Evolutionary conservation across 2,329 filamentous ascomycete species (phyloP).

Genomic region (Macrophomina pseudophaseolina): DNA sequence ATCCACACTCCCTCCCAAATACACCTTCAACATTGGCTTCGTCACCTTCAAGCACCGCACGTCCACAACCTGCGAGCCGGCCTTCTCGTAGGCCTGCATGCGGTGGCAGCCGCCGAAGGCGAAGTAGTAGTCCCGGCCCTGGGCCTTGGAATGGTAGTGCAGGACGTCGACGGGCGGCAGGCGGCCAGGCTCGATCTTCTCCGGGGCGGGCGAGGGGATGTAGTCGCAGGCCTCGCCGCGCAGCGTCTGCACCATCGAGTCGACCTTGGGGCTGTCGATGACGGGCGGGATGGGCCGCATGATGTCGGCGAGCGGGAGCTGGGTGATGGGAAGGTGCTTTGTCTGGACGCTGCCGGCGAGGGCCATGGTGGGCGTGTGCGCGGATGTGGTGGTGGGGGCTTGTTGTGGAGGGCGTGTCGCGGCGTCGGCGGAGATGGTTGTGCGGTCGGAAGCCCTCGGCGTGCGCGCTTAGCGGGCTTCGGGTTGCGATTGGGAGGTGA

Average conservation of each 20-base stretch:
- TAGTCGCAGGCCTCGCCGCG: constrained; percentile 23
- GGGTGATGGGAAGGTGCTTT: constrained; percentile 21
- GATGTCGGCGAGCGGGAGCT: constrained; percentile 23
- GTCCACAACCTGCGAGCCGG: constrained; percentile 21
- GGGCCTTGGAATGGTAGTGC: constrained; percentile 25
- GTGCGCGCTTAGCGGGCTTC: neutral
- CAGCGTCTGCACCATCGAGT: constrained; percentile 29
- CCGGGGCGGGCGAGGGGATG: constrained; percentile 24
- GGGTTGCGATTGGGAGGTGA: neutral
- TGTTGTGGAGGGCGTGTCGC: neutral
- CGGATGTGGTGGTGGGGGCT: neutral
- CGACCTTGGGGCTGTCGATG: constrained; percentile 28
- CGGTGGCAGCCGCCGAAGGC: constrained; percentile 28
- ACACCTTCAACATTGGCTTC: constrained; percentile 28
- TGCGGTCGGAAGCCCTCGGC: neutral
- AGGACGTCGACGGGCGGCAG: constrained; percentile 29
- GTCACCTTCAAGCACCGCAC: constrained; percentile 26
- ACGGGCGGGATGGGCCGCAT: constrained; percentile 28
- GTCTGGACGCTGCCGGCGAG: constrained; percentile 27
- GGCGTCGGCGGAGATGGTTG: neutral
- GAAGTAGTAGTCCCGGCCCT: constrained; percentile 25
- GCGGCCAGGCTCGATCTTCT: constrained; percentile 24
- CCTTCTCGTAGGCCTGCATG: constrained; percentile 27
- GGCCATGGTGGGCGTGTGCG: constrained; percentile 16
- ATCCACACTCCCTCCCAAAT: constrained; percentile 27